These are phyloP conservation scores for Myxozyma mucilagina DNA, from an alignment of 805 yeast species.

Conservation along the genomic window DNA sequence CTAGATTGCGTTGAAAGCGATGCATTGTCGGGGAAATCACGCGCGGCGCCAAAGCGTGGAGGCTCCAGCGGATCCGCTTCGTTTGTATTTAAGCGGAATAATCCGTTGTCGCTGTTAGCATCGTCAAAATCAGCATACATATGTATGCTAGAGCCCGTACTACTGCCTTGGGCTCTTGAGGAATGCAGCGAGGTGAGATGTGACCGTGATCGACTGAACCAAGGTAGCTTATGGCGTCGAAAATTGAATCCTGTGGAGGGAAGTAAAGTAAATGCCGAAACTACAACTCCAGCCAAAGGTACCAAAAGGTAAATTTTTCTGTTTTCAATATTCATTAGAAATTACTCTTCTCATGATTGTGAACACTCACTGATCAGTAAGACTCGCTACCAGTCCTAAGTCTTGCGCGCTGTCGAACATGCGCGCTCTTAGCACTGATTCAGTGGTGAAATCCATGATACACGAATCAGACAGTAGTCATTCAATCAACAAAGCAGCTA, in stretches of 20 bases:
- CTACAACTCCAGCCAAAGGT: not conserved
- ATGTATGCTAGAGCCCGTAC: not conserved
- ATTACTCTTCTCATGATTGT: not conserved
- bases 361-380: not conserved
- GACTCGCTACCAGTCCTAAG: not conserved
- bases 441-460: not conserved
- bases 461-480: not conserved
- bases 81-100: conserved; percentile 1
- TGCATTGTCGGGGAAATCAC: not conserved
- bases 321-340: not conserved
- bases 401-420: not conserved
- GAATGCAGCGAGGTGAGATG: not conserved
- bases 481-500: not conserved
- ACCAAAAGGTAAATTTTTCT: not conserved
- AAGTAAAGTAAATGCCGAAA: not conserved
- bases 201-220: conserved; percentile 4
- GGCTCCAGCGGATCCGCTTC: not conserved
- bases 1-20: conserved; percentile 5
- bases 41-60: not conserved
- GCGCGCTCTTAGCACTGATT: not conserved
- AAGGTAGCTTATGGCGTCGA: not conserved
- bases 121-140: not conserved
- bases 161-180: not conserved
- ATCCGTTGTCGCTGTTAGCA: conserved; percentile 4
- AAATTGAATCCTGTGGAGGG: not conserved